Evolutionary conservation across 208 protist species (phyloP), one percentile per base, ranked within the genome.

Genomic region (Trypanosoma vivax): DNA sequence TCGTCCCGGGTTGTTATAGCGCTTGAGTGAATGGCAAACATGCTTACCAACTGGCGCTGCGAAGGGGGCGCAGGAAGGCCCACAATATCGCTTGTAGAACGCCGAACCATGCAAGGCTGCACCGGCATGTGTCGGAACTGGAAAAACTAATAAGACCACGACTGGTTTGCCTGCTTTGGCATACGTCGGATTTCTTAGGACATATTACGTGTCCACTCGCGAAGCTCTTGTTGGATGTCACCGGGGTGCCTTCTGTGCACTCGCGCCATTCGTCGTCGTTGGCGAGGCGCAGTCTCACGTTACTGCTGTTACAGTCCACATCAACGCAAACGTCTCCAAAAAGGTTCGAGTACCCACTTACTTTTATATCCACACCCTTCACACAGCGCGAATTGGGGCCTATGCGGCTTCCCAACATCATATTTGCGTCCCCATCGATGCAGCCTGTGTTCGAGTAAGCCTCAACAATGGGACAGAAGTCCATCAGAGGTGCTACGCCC

Each of bases 391-490:
- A 42, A 24, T 48, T 46, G 10, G 29, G 55, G 28, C 70, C 42
- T 56, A 57, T 34, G 13, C 28, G 19, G 19, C 66, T 75, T 47
- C 53, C 50, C 11, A 25, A 56, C 47, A 72, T 51, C 14, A 40
- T 4, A 3, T 13, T 16, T 25, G 23, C 19, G 9, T 46, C 2
- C 0, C 59, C 63, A 39, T 50, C 24, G 10, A 18, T 30, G 43
- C 81, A 84, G 0, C 5, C 1, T 2, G 50, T 50, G 24, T 65
- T 65, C 16, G 5, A 21, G 50, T 54, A 73, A 2, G 0, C 9
- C 11, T 40, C 1, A 40, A 83, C 41, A 11, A 53, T 46, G 13
- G 70, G 80, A 55, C 76, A 82, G 58, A 64, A 76, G 49, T 82
- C 75, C 63, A 77, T 73, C 27, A 69, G 52, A 1, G 46, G 5